Evolutionary conservation across 169 alveolate genomes (phyloP).

Genomic region (Plasmodium vivax): DNA sequence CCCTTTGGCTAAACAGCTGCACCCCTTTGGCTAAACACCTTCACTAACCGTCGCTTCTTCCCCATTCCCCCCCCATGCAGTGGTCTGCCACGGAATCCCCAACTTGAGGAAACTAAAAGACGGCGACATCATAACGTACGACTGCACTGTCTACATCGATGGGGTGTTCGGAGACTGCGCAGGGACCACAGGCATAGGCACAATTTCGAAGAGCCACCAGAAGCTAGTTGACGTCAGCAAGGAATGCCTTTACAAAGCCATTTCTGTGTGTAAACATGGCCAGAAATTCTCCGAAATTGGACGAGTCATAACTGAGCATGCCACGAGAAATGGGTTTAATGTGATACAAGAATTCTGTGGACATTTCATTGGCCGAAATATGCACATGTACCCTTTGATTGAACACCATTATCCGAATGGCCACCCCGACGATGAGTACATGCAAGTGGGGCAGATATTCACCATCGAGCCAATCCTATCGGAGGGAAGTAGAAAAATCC

Average conservation of each 20-base stretch:
- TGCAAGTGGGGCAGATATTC: conserved; percentile 89
- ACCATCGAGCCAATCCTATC: conserved; percentile 93
- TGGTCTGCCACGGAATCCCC: conserved; percentile 95
- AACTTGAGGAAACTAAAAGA: conserved; percentile 86
- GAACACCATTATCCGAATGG: conserved; percentile 87
- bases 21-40: background rate
- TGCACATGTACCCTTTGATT: conserved; percentile 94
- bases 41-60: conserved; percentile 4
- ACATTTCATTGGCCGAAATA: conserved; percentile 93
- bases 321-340: conserved; percentile 86
- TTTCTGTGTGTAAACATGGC: conserved; percentile 92
- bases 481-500: conserved; percentile 85
- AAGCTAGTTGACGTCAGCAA: conserved; percentile 79
- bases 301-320: conserved; percentile 86
- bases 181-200: conserved; percentile 82
- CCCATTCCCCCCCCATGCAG: conserved; percentile 48
- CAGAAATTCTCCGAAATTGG: conserved; percentile 88
- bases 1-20: background rate
- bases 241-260: conserved; percentile 89
- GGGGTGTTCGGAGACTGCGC: conserved; percentile 93
- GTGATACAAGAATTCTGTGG: conserved; percentile 93
- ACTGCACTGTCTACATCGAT: conserved; percentile 90
- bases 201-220: conserved; percentile 66
- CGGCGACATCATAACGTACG: conserved; percentile 93
- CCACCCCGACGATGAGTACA: conserved; percentile 68